Evolutionary conservation across 2,329 filamentous ascomycete genomes (phyloP).

Genomic region (Claviceps fusiformis): DNA sequence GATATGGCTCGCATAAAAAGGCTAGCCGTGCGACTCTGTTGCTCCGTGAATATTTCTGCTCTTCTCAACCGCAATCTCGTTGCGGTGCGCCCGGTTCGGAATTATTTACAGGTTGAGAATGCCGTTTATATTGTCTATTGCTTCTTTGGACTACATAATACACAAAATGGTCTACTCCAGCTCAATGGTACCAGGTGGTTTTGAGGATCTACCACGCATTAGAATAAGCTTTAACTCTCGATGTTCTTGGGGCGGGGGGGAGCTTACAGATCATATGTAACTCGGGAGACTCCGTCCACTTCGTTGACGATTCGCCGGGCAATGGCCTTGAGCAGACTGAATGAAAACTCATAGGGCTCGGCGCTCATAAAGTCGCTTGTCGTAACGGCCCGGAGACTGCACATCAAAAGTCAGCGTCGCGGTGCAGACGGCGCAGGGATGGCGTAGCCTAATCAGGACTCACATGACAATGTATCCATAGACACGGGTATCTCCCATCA

Average conservation of each 20-base stretch:
- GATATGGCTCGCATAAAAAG: too few species aligned
- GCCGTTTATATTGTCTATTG: background rate
- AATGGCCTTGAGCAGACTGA: conserved; percentile 43
- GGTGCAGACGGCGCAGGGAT: background rate
- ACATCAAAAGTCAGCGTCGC: background rate
- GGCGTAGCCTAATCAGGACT: background rate
- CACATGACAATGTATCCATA: conserved; percentile 19
- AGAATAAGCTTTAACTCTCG: background rate
- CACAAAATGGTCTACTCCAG: conserved; percentile 31
- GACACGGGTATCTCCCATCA: conserved; percentile 16
- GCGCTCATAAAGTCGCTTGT: conserved; percentile 41
- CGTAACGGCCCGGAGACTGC: conserved; percentile 4
- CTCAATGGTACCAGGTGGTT: conserved; percentile 57
- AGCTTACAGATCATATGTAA: conserved; percentile 46
- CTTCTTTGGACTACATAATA: background rate
- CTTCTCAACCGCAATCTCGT: background rate
- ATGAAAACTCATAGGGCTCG: conserved; percentile 52
- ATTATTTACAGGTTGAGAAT: background rate
- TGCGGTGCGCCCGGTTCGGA: background rate
- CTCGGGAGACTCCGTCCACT: conserved; percentile 58
- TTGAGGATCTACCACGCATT: conserved; percentile 25
- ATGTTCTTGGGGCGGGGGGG: background rate
- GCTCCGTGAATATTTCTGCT: too few species aligned
- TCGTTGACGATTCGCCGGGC: conserved; percentile 21
- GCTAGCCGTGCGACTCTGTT: too few species aligned